Base-by-base conservation (phyloP, 805 yeast species). In the Diddensiella santjacobensis region DNA sequence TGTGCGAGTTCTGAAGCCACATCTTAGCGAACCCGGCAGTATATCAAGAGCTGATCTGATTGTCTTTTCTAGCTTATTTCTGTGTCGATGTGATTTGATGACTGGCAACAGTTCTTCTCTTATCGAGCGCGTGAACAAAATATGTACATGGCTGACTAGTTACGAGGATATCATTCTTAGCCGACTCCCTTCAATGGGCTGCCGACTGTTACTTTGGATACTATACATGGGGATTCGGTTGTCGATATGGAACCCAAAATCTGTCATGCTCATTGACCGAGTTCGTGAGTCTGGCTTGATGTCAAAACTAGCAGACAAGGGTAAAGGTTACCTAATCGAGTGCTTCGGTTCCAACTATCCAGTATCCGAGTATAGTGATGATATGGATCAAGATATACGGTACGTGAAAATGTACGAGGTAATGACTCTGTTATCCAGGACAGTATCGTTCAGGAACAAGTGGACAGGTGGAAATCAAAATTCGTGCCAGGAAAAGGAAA, bases 161-260 rank as follows among this genome's bases (percentile, higher is more conserved):
- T n/a, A n/a, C n/a, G n/a, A n/a, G n/a, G n/a, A n/a, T n/a, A n/a
- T n/a, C n/a, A n/a, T n/a, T n/a, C n/a, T n/a, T n/a, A n/a, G n/a
- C n/a, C n/a, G n/a, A n/a, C n/a, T n/a, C n/a, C n/a, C n/a, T n/a
- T n/a, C n/a, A n/a, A n/a, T n/a, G n/a, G n/a, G n/a, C n/a, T 40
- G 44, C 33, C 33, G 44, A 8, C 15, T 40, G 44, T 24, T 40
- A 18, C 13, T 40, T 11, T 40, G 44, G 44, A 40, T 24, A 13
- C 18, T 40, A 40, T 40, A 40, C 15, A 24, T 40, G 35, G 44
- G 35, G 5, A 42, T 42, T 10, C 11, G 39, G 22, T 26, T 42
- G 23, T 22, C 45, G 13, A 15, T 42, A 17, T 42, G 45, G 38
- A 33, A 26, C 26, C 45, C 22, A n/a, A 42, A 42, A 29, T 10